Evolutionary conservation across 2,329 filamentous ascomycete genomes (phyloP), one percentile per base, ranked within the genome.

Genomic region (Cladosporium sp.): DNA sequence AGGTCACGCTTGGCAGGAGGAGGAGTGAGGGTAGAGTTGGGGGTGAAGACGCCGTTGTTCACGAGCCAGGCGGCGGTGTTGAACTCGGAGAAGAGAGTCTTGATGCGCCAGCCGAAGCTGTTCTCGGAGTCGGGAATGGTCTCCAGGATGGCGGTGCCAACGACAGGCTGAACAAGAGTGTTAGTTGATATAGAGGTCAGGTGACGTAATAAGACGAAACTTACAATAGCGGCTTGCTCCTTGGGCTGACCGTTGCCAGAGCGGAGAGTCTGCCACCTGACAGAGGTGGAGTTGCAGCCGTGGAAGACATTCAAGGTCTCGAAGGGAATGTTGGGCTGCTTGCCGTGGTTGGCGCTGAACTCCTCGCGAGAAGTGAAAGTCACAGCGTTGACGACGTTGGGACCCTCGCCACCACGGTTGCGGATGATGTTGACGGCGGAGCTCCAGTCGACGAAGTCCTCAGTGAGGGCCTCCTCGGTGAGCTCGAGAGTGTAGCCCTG

Each of bases 351-450:
- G 15, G 61, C 62, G 58, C 68, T 64, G 62, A 70, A 70, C 13
- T 63, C 60, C 17, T 61, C 60, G 10, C 65, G 66, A 28, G 60
- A 60, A 24, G 47, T 50, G 61, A 70, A 70, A 34, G 63, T 63
- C 52, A 64, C 42, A 24, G 56, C 64, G 49, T 65, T 65, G 54
- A 68, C 64, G 20, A 58, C 39, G 49, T 63, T 63, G 5, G 66
- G 66, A 12, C 57, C 60, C 25, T 63, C 59, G 47, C 62, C 65
- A 22, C 66, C 66, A 20, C 62, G 60, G 60, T 68, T 68, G 59
- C 62, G 62, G 59, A 68, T 65, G 61, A 68, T 69, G 58, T 67
- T 68, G 60, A 68, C 68, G 17, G 66, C 65, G 47, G 65, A 65
- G 10, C 65, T 62, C 56, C 66, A 68, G 61, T 70, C 68, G 56